phyloP scores from a whole-genome alignment of 2,329 filamentous ascomycete genomes.

The Teratosphaeriaceae sp. region DNA sequence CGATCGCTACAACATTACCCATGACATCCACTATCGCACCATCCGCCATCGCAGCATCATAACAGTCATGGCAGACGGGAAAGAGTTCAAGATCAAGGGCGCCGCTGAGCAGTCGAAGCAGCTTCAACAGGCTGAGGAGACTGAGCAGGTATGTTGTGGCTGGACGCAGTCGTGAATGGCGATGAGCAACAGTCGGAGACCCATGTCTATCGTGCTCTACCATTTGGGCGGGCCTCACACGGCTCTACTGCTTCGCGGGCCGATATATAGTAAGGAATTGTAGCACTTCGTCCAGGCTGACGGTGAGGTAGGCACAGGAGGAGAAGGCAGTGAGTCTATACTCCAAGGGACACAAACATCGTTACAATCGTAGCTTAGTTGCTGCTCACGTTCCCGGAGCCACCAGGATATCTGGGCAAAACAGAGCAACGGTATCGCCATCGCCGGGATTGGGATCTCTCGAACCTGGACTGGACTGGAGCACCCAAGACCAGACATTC shows the following conservation, averaged over 20 bases:
- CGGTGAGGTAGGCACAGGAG: conserved; percentile 3
- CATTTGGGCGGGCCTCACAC: no score
- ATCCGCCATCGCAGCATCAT: not conserved
- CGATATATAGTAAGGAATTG: no score
- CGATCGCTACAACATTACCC: not conserved
- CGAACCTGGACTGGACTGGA: not conserved
- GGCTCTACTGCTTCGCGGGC: no score
- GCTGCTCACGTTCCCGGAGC: not conserved
- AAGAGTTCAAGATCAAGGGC: conserved; percentile 18
- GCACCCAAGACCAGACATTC: not conserved
- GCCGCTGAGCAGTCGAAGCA: conserved; percentile 13
- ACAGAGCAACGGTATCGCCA: not conserved
- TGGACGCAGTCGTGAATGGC: not conserved
- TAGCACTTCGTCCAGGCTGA: no score
- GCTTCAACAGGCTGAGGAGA: conserved; percentile 8
- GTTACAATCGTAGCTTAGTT: not conserved
- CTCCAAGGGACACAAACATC: not conserved
- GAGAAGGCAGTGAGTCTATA: conserved; percentile 4
- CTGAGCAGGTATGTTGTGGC: conserved; percentile 3
- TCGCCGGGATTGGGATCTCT: not conserved
- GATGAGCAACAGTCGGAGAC: not conserved
- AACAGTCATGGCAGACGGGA: conserved; percentile 14
- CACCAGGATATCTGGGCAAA: no score
- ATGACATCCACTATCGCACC: not conserved
- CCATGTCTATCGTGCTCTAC: not conserved